Conservation (phyloP, 805 yeast genomes). For the Monosporozyma yasuniensis region DNA sequence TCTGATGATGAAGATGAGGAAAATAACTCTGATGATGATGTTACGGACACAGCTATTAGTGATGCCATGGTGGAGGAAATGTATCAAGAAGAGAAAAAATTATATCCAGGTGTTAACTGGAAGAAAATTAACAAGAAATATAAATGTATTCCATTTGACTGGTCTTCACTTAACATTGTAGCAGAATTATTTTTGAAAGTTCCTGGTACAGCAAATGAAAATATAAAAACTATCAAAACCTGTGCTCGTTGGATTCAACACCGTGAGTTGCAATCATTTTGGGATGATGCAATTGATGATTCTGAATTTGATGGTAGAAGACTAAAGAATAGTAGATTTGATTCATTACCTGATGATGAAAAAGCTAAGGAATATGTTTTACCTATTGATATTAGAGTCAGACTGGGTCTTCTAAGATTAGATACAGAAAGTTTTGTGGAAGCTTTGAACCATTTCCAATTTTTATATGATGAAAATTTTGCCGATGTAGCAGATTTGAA, state of each 20-base stretch:
- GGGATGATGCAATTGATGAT: conserved; percentile 50
- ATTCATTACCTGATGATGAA: conserved; percentile 30
- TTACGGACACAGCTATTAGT: conserved; percentile 11
- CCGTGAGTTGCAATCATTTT: conserved; percentile 44
- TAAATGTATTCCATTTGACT: conserved; percentile 53
- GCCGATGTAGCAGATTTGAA: conserved; percentile 64
- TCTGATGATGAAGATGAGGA: conserved; percentile 22
- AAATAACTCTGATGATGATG: conserved; percentile 12
- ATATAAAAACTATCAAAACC: conserved; percentile 54
- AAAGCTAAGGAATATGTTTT: conserved; percentile 39
- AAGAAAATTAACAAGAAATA: conserved; percentile 23
- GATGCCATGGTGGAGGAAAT: conserved; percentile 3
- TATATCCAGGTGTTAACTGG: conserved; percentile 25
- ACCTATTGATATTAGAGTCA: conserved; percentile 82
- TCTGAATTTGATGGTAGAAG: conserved; percentile 77
- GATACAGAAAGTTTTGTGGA: conserved; percentile 55
- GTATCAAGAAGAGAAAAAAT: conserved; percentile 19
- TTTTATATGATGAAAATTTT: conserved; percentile 47
- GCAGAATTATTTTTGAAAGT: conserved; percentile 64
- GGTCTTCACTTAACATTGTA: conserved; percentile 82
- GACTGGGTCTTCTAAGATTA: conserved; percentile 67
- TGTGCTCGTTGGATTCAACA: conserved; percentile 78
- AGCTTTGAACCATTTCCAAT: conserved; percentile 60
- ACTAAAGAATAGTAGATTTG: conserved; percentile 37
- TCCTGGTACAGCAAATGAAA: conserved; percentile 47